Evolutionary conservation across 352 stramenopile genomes (phyloP).

Genomic region (Phytophthora melonis): DNA sequence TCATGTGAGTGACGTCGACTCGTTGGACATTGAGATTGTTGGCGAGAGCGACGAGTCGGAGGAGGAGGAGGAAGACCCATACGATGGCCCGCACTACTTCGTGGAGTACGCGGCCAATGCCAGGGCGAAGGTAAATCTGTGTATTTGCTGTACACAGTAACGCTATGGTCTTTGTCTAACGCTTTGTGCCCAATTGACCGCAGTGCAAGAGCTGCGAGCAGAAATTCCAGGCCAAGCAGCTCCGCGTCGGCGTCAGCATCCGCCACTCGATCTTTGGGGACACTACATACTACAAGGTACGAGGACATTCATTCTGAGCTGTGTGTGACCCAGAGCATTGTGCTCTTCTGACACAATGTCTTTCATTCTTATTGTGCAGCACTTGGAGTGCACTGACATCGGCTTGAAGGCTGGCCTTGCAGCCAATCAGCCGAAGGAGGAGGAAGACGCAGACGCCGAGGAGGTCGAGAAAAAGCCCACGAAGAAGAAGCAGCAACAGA

Average conservation of each 20-base stretch:
- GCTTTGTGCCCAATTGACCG: not conserved
- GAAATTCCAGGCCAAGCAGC: conserved; percentile 49
- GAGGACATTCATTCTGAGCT: too few relatives aligned
- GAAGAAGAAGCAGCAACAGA: conserved; percentile 14
- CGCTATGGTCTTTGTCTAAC: not conserved
- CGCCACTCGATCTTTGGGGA: conserved; percentile 84
- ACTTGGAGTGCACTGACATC: conserved; percentile 47
- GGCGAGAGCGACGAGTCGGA: conserved; percentile 35
- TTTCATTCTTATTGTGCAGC: conserved; percentile 20
- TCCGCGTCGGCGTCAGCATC: conserved; percentile 71
- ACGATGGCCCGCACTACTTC: conserved; percentile 65
- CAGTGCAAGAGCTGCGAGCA: conserved; percentile 86
- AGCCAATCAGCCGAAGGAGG: conserved; percentile 14
- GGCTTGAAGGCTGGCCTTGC: conserved; percentile 24
- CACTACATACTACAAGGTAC: conserved; percentile 89
- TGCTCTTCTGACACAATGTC: too few relatives aligned
- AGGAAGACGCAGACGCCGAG: conserved; percentile 17
- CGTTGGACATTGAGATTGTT: conserved; percentile 47
- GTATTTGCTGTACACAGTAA: not conserved
- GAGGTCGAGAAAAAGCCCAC: conserved; percentile 13
- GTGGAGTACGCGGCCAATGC: conserved; percentile 75
- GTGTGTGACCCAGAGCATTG: too few relatives aligned
- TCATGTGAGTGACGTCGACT: conserved; percentile 43
- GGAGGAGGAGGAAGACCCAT: conserved; percentile 38
- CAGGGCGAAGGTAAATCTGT: conserved; percentile 56